Conservation (phyloP, 2,329 filamentous ascomycete genomes). For the Talaromyces sp. region DNA sequence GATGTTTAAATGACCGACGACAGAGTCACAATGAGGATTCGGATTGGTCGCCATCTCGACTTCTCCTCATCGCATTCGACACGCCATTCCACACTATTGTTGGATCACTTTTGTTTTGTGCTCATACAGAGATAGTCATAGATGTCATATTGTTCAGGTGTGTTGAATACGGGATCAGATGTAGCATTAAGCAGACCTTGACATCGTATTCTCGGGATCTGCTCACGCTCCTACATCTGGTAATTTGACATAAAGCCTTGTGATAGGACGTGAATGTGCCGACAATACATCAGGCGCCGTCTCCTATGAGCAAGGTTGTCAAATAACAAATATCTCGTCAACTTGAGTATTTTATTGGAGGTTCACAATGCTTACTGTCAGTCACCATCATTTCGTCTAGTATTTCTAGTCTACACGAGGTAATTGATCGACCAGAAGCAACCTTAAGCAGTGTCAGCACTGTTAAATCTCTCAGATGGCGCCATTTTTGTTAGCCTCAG, state of each 20-base stretch:
- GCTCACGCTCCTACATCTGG: neutral
- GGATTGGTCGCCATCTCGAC: neutral
- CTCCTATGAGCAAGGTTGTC: neutral
- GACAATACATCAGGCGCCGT: neutral
- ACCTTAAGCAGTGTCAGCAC: conserved; percentile 7
- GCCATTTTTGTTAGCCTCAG: conserved; percentile 1
- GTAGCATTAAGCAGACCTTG: neutral
- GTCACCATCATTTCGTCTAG: neutral
- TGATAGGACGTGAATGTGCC: neutral
- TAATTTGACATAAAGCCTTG: neutral
- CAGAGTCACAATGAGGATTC: neutral
- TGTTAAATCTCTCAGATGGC: conserved; percentile 3
- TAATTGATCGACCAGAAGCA: neutral
- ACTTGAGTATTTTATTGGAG: neutral
- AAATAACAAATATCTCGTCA: neutral
- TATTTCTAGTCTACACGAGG: conserved; percentile 6
- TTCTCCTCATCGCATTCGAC: neutral
- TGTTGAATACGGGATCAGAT: neutral
- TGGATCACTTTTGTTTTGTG: neutral
- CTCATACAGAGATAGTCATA: neutral
- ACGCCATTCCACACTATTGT: neutral
- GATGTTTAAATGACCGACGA: neutral
- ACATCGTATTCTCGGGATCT: neutral
- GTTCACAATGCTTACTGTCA: neutral
- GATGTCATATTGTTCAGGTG: neutral